These are phyloP conservation scores for Penicillium palitans DNA, from an alignment of 2,329 filamentous ascomycete species.

Conservation along the genomic window DNA sequence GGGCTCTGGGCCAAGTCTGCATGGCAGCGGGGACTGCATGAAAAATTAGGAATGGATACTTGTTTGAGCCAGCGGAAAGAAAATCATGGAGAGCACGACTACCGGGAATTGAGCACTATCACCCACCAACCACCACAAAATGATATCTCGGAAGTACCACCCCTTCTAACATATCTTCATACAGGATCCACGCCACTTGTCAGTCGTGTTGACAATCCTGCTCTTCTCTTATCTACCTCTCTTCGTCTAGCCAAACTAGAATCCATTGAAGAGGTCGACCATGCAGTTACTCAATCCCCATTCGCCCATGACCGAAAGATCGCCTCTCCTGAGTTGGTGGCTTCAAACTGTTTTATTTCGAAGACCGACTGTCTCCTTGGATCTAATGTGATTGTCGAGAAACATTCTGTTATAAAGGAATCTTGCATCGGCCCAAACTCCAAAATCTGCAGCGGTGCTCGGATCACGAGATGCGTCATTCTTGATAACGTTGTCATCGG, in stretches of 20 bases:
- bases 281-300: not conserved
- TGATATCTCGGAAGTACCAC: not conserved
- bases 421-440: constrained; percentile 2
- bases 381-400: not conserved
- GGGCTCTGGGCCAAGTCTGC: not conserved
- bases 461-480: not conserved
- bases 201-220: not conserved
- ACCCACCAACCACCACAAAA: not conserved
- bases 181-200: not conserved
- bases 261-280: not conserved
- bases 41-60: not conserved
- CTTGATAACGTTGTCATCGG: not conserved
- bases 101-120: not conserved
- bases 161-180: not conserved
- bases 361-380: not conserved
- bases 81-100: not conserved
- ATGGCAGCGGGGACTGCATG: not conserved
- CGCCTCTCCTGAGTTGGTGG: not conserved
- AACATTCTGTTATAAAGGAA: not conserved
- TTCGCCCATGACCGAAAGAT: not conserved
- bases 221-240: not conserved
- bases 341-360: not conserved
- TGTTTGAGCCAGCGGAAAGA: not conserved
- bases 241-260: constrained; percentile 2
- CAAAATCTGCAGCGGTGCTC: not conserved